Percentiles rank a stretch among this genome's conserved stretches.
phyloP scores from a whole-genome alignment of 345 rosid genomes.

The Syzygium aromaticum region DNA sequence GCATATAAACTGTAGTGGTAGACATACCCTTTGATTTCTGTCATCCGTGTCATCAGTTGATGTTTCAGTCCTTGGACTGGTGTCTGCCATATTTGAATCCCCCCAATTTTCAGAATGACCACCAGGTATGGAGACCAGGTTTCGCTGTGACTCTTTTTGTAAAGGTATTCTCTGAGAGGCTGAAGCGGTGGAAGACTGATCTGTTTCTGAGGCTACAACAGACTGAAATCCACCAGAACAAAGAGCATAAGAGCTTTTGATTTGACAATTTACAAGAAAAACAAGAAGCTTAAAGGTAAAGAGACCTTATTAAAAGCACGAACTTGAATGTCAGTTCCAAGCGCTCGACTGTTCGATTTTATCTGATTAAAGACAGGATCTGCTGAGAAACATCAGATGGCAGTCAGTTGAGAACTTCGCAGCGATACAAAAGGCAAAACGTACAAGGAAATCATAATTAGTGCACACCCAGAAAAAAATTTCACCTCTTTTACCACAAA shows the following conservation, averaged over 20 bases:
- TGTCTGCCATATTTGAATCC: constrained; percentile 64
- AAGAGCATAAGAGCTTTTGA: not conserved
- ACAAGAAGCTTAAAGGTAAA: not conserved
- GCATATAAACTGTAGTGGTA: not conserved
- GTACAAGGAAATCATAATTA: not conserved
- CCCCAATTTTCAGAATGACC: constrained; percentile 47
- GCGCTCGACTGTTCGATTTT: constrained; percentile 31
- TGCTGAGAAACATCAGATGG: constrained; percentile 5
- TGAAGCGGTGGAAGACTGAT: constrained; percentile 17
- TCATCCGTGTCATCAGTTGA: constrained; percentile 90
- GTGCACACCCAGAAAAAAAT: not conserved
- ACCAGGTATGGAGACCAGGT: constrained; percentile 35
- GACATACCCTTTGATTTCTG: constrained; percentile 61
- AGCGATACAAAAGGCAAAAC: not conserved
- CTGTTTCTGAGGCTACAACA: constrained; percentile 24
- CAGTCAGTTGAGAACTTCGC: not conserved
- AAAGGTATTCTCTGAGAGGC: constrained; percentile 21
- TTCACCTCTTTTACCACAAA: not conserved
- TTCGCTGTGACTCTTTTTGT: constrained; percentile 28
- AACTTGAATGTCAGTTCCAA: constrained; percentile 35
- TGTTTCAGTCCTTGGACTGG: constrained; percentile 79
- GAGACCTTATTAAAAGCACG: constrained; percentile 42
- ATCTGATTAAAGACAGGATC: constrained; percentile 49
- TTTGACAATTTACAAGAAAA: not conserved
- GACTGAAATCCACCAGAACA: constrained; percentile 13